Evolutionary conservation across 2,329 filamentous ascomycete species (phyloP), one percentile per base, ranked within the genome.

Genomic region (Nannizziopsis barbatae): DNA sequence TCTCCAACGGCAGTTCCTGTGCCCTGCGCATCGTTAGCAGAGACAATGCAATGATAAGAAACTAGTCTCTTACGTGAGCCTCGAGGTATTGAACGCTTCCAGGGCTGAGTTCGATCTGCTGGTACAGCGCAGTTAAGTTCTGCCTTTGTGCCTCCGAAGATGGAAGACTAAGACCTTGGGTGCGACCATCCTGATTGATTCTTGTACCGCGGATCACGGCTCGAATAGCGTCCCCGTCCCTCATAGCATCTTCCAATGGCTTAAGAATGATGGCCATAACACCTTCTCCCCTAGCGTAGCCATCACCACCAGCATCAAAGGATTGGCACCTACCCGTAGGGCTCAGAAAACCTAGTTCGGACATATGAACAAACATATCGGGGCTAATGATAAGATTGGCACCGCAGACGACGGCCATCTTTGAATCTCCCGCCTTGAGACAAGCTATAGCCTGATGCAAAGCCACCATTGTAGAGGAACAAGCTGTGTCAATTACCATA

Each of bases 401-500:
- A 2, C 60, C 60, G 2, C 52, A 50, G 17, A 43, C 49, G 12
- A 47, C 20, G 5, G 63, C 15, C 57, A 60, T 50, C 5, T 53
- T 53, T 14, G 36, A 53, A 8, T 62, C 54, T 1, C 59, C 53
- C 9, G 38, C 49, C 37, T 54, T 47, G 1, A 62, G 42, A 12
- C 43, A 50, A 14, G 56, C 50, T 20, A 52, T 51, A 2, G 53
- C 56, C 6, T 53, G 31, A 44, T 58, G 52, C 4, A 63, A 32
- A 2, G 57, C 60, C 12, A 57, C 52, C 6, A 62, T 40, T n/a
- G 54, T 53, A 14, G 49, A 52, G 4, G 61, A 63, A 22, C 61
- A 62, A 1, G 57, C 60, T 1, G 60, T 81, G 57, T 90, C 85
- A 11, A 74, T 61, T 0, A 66, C 69, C 55, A 71, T 63, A 1